Conservation (phyloP, 148 eudicot genomes). For the Silene conica region DNA sequence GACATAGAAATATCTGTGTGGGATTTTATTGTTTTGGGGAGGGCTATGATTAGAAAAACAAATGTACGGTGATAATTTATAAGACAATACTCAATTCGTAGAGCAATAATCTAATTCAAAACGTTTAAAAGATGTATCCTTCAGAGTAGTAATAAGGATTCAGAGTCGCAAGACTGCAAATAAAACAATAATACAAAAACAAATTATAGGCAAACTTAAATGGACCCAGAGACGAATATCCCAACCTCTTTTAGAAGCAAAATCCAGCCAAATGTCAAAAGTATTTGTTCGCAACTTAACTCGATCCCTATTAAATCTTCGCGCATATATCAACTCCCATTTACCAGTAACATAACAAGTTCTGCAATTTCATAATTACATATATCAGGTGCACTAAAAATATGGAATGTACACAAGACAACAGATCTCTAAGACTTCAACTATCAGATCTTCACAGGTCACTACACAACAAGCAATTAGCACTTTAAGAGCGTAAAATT, state of each 20-base stretch:
- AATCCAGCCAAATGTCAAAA: conserved; percentile 77
- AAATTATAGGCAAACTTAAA: neutral
- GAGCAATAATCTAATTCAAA: too few species aligned
- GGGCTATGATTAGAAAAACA: too few species aligned
- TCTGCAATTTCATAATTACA: conserved; percentile 44
- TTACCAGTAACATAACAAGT: conserved; percentile 65
- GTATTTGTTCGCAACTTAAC: conserved; percentile 69
- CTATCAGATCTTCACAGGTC: neutral
- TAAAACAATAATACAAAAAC: neutral
- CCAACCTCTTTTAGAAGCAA: conserved; percentile 74
- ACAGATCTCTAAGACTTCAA: neutral
- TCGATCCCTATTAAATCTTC: conserved; percentile 61
- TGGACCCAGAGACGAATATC: neutral
- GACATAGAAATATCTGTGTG: too few species aligned
- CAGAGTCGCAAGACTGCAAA: neutral
- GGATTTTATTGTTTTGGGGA: too few species aligned
- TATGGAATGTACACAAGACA: neutral
- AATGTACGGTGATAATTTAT: too few species aligned
- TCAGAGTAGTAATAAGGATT: too few species aligned
- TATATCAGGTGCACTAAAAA: neutral
- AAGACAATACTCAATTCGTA: too few species aligned
- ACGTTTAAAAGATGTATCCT: too few species aligned
- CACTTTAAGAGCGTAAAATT: neutral
- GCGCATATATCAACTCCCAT: conserved; percentile 67
- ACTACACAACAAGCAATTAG: too few species aligned